Evolutionary conservation across 2,329 filamentous ascomycete genomes (phyloP).

Genomic region (Ascochyta lentis): DNA sequence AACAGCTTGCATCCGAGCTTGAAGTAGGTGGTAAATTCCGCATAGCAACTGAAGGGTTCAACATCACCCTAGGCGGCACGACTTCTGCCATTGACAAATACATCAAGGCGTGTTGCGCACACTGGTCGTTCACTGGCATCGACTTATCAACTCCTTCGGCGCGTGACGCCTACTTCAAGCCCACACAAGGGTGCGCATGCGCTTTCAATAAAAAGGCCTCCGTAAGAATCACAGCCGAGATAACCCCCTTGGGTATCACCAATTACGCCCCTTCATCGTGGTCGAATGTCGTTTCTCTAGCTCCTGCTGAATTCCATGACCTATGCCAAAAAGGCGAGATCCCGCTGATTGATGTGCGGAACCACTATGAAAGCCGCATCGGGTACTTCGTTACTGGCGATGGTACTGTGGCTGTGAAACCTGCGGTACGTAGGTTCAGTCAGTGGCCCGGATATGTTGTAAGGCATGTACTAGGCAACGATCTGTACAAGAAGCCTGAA

Average conservation of each 20-base stretch:
- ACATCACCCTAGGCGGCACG: constrained; percentile 31
- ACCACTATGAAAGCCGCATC: constrained; percentile 36
- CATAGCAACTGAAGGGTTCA: constrained; percentile 33
- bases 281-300: constrained; percentile 23
- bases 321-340: constrained; percentile 22
- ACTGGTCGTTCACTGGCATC: constrained; percentile 31
- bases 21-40: constrained; percentile 29
- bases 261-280: constrained; percentile 31
- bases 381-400: constrained; percentile 31
- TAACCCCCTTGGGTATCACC: constrained; percentile 33
- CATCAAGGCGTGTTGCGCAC: constrained; percentile 22
- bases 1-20: constrained; percentile 12
- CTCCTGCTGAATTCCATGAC: constrained; percentile 29
- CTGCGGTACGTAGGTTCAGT: constrained; percentile 31
- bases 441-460: constrained; percentile 34
- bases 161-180: constrained; percentile 29
- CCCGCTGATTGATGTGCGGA: constrained; percentile 31
- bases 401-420: constrained; percentile 24
- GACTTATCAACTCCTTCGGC: constrained; percentile 15
- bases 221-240: constrained; percentile 28
- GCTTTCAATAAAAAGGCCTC: constrained; percentile 22
- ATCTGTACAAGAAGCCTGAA: constrained; percentile 16
- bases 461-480: constrained; percentile 23
- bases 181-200: constrained; percentile 31
- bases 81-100: constrained; percentile 17